These are phyloP conservation scores for Boletus subcaerulescens DNA, from an alignment of 768 basidiomycete genomes.

Conservation along the genomic window DNA sequence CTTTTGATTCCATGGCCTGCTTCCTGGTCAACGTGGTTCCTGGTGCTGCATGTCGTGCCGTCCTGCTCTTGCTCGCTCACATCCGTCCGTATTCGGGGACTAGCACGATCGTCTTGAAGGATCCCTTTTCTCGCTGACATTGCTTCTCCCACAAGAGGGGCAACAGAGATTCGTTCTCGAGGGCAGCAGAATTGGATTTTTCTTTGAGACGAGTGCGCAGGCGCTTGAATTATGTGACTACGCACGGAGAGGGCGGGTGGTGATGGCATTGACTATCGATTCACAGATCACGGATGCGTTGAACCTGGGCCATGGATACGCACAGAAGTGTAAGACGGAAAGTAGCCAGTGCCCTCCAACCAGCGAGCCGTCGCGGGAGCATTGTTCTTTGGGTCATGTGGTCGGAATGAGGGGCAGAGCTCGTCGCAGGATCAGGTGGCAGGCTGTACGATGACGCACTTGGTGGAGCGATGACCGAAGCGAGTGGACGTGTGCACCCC, in stretches of 20 bases:
- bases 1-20: conserved; percentile 27
- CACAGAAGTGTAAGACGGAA: conserved; percentile 30
- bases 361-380: conserved; percentile 31
- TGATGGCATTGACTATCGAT: conserved; percentile 7
- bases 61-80: conserved; percentile 10
- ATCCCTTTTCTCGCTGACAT: conserved; percentile 33
- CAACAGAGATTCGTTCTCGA: conserved; percentile 62
- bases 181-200: conserved; percentile 33
- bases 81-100: conserved; percentile 13
- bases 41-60: conserved; percentile 2
- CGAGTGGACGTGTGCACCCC: conserved; percentile 32
- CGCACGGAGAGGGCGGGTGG: conserved; percentile 20
- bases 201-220: conserved; percentile 19
- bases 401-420: neutral
- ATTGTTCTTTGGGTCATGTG: neutral
- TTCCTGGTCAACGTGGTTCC: conserved; percentile 12
- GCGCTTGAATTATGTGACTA: conserved; percentile 8
- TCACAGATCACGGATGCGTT: conserved; percentile 14
- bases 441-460: conserved; percentile 21
- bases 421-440: conserved; percentile 26
- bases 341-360: conserved; percentile 16
- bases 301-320: conserved; percentile 31
- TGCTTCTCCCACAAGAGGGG: conserved; percentile 42
- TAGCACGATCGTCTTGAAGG: conserved; percentile 9
- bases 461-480: conserved; percentile 37